Conservation (phyloP, 2,329 filamentous ascomycete species). For the Ascochyta lentis region DNA sequence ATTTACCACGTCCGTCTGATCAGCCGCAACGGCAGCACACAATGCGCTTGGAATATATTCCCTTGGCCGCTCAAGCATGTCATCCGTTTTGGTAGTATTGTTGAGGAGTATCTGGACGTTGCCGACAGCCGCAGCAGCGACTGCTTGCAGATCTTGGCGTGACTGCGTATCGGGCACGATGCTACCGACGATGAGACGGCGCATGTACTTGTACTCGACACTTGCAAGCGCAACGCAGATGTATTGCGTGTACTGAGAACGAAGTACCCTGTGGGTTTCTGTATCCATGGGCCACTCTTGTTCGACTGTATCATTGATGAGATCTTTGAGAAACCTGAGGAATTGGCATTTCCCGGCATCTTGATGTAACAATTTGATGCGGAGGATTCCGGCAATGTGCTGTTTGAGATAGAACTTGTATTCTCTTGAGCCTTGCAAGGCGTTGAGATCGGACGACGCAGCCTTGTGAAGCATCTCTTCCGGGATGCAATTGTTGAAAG, state of each 20-base stretch:
- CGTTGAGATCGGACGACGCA: background rate
- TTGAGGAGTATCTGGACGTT: background rate
- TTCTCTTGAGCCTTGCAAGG: background rate
- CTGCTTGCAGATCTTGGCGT: background rate
- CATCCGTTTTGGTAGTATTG: background rate
- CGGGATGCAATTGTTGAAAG: background rate
- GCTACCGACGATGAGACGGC: no score
- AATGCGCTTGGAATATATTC: background rate
- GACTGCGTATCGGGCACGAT: background rate
- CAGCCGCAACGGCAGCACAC: background rate
- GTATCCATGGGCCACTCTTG: background rate
- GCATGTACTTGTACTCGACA: background rate
- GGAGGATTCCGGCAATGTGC: background rate
- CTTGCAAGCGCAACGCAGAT: background rate
- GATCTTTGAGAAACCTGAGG: background rate
- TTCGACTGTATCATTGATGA: background rate
- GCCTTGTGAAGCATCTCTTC: background rate
- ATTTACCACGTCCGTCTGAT: background rate
- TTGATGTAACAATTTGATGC: background rate
- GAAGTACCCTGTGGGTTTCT: background rate
- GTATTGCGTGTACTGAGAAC: background rate
- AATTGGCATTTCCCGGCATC: background rate
- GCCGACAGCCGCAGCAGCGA: background rate
- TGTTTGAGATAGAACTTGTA: background rate
- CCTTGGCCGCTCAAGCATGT: background rate